Evolutionary conservation across 2,329 filamentous ascomycete genomes (phyloP).

Genomic region (Aspergillus spinulosporus): DNA sequence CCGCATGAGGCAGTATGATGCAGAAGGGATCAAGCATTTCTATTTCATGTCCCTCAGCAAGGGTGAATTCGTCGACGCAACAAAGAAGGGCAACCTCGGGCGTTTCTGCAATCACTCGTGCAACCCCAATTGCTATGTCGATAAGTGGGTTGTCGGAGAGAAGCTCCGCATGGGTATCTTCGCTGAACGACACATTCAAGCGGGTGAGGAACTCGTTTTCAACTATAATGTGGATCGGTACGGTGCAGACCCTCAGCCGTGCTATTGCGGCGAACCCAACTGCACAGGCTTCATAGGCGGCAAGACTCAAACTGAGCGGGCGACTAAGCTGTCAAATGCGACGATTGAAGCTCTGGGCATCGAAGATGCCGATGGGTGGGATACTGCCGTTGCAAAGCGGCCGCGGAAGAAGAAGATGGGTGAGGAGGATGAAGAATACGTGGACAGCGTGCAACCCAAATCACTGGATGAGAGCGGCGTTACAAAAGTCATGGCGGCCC

Average conservation of each 20-base stretch:
- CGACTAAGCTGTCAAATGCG: constrained; percentile 83
- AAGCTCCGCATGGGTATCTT: constrained; percentile 99
- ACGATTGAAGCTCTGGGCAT: constrained; percentile 96
- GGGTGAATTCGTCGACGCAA: constrained; percentile 95
- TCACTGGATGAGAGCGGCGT: constrained; percentile 79
- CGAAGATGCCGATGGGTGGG: constrained; percentile 89
- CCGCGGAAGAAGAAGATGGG: constrained; percentile 87
- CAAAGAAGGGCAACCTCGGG: constrained; percentile 91
- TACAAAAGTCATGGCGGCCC: constrained; percentile 90
- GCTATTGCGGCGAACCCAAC: constrained; percentile 92
- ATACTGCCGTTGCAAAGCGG: constrained; percentile 84
- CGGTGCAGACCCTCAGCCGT: constrained; percentile 92
- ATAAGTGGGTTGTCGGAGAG: constrained; percentile 98
- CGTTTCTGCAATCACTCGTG: constrained; percentile 99
- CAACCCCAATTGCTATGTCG: constrained; percentile 97
- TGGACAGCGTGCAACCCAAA: constrained; percentile 81
- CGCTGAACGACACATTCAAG: constrained; percentile 76
- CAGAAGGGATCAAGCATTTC: constrained; percentile 97
- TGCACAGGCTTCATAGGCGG: constrained; percentile 96
- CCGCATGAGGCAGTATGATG: constrained; percentile 89
- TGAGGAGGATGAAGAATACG: constrained; percentile 93
- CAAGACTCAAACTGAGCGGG: constrained; percentile 94
- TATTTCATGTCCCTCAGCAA: constrained; percentile 99
- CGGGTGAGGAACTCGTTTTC: constrained; percentile 94
- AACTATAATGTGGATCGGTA: constrained; percentile 99